A percentile compares a stretch with the other conserved stretches of the same genome.
These are phyloP conservation scores for Geranium rotundifolium DNA, from an alignment of 345 rosid genomes.

Conservation along the genomic window DNA sequence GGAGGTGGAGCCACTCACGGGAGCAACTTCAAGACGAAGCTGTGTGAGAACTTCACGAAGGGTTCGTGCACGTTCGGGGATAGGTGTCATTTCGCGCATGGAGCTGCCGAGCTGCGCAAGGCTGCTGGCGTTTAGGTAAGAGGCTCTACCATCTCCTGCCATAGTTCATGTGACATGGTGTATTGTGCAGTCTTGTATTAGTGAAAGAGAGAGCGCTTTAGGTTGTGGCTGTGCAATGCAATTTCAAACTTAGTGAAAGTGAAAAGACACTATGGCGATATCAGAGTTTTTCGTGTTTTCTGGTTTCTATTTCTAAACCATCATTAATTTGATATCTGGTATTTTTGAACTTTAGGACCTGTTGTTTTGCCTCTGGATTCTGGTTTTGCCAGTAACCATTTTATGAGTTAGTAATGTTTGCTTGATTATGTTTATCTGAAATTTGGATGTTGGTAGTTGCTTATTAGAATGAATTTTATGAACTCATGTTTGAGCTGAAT, in stretches of 20 bases:
- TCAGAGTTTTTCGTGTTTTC: neutral
- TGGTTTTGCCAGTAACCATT: too few species aligned
- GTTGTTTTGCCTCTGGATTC: too few species aligned
- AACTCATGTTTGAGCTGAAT: too few species aligned
- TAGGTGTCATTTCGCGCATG: conserved; percentile 93
- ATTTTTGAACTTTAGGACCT: too few species aligned
- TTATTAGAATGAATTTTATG: too few species aligned
- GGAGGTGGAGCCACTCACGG: conserved; percentile 34
- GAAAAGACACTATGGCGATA: too few species aligned
- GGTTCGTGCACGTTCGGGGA: conserved; percentile 84
- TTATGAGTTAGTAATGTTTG: too few species aligned
- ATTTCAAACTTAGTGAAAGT: too few species aligned
- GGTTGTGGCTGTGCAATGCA: neutral
- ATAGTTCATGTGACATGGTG: conserved; percentile 28
- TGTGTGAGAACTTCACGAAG: conserved; percentile 67
- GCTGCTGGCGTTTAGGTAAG: conserved; percentile 25
- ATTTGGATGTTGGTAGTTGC: too few species aligned
- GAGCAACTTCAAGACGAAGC: conserved; percentile 70
- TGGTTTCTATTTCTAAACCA: neutral
- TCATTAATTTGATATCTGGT: neutral
- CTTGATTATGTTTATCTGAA: too few species aligned
- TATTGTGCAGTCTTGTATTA: conserved; percentile 13
- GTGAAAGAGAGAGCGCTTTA: conserved; percentile 2
- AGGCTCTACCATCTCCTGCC: too few species aligned
- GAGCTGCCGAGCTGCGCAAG: conserved; percentile 72